Evolutionary conservation across 139 green algal genomes (phyloP).

Genomic region (Tetradesmus lagerheimii): DNA sequence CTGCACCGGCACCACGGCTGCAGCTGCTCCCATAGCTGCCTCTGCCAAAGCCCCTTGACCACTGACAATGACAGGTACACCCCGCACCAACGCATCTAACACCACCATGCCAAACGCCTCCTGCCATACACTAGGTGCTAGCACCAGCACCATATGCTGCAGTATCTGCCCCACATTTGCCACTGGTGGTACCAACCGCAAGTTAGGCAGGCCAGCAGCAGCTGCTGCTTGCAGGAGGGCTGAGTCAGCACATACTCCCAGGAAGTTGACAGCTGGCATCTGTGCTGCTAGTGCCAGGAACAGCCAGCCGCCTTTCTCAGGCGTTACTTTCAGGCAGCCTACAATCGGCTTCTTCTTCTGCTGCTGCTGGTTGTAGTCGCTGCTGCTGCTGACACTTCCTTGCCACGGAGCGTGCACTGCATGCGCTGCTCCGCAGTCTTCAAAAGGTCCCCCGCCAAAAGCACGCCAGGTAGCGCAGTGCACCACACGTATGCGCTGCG

Average conservation of each 20-base stretch:
- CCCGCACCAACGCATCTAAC: conserved; percentile 54
- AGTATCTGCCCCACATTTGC: conserved; percentile 39
- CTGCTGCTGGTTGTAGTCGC: not conserved
- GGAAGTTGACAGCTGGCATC: conserved; percentile 44
- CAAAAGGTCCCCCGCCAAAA: conserved; percentile 56
- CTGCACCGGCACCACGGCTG: conserved; percentile 8
- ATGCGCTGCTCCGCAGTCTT: conserved; percentile 38
- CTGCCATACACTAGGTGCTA: conserved; percentile 65
- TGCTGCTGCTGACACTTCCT: conserved; percentile 10
- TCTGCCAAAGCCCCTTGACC: conserved; percentile 48
- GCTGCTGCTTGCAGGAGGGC: not conserved
- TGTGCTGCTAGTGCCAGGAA: conserved; percentile 49
- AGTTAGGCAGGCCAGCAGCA: conserved; percentile 17
- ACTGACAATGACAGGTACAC: conserved; percentile 54
- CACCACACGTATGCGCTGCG: conserved; percentile 36
- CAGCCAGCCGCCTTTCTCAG: conserved; percentile 59
- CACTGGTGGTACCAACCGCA: conserved; percentile 27
- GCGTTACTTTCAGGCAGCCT: conserved; percentile 55
- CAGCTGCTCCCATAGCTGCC: conserved; percentile 10
- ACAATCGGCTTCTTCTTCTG: not conserved
- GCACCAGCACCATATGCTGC: conserved; percentile 51
- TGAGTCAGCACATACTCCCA: conserved; percentile 48
- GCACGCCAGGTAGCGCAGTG: conserved; percentile 53
- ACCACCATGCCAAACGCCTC: conserved; percentile 72
- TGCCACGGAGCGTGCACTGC: not conserved